Percentiles rank a stretch among this genome's conserved stretches.
Conservation (phyloP, 2,329 filamentous ascomycete genomes). For the Proliferodiscus dingleyae region DNA sequence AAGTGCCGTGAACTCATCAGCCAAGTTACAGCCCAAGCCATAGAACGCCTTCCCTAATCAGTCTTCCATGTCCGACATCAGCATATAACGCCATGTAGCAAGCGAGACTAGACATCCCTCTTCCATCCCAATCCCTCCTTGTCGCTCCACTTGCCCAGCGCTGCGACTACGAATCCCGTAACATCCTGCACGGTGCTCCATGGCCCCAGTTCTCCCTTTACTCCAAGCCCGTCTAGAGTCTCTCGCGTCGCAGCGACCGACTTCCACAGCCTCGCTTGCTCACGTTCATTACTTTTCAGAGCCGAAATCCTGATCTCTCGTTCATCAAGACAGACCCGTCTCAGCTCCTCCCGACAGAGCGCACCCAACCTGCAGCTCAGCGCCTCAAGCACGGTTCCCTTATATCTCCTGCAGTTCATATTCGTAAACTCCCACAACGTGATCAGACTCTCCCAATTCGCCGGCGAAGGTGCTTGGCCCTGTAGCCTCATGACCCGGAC, state of each 20-base stretch:
- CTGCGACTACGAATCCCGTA: constrained; percentile 38
- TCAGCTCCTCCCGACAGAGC: constrained; percentile 15
- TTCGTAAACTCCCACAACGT: constrained; percentile 42
- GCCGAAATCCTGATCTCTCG: constrained; percentile 29
- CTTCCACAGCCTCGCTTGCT: constrained; percentile 28
- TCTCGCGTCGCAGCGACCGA: constrained; percentile 19
- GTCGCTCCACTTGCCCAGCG: constrained; percentile 42
- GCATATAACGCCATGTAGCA: no score
- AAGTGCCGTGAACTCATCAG: no score
- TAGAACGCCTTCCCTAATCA: no score
- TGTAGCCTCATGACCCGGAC: constrained; percentile 8
- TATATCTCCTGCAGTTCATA: constrained; percentile 31
- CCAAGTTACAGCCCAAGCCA: no score
- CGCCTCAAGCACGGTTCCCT: constrained; percentile 9
- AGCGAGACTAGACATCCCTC: constrained; percentile 2
- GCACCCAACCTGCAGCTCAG: constrained; percentile 15
- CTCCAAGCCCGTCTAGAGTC: constrained; percentile 36
- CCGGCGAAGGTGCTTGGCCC: constrained; percentile 26
- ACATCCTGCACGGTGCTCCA: constrained; percentile 40
- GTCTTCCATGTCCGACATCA: no score
- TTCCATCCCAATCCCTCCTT: constrained; percentile 38
- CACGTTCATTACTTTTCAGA: constrained; percentile 18
- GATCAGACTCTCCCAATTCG: constrained; percentile 42
- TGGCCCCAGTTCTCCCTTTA: constrained; percentile 30
- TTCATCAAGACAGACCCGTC: constrained; percentile 9